Conservation (phyloP, 176 grass and related monocot species). For the Ensete ventricosum region DNA sequence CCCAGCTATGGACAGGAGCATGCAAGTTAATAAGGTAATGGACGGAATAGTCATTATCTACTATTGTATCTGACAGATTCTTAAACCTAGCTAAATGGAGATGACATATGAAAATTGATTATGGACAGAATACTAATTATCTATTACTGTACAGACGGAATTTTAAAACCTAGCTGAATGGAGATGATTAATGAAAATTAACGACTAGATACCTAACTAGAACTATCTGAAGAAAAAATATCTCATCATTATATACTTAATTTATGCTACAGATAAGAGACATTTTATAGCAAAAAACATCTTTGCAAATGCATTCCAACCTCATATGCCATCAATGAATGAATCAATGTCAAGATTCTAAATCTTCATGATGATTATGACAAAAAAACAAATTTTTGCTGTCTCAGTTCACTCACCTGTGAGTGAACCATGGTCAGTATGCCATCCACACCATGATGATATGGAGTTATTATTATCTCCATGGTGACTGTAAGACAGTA, state of each 20-base stretch:
- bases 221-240: no score
- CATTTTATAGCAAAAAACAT: no score
- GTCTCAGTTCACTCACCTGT: conserved; percentile 40
- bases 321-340: no score
- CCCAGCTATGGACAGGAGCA: no score
- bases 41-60: no score
- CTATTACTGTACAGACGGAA: not conserved
- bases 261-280: no score
- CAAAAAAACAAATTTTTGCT: not conserved
- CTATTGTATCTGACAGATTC: no score
- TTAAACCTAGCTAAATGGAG: no score
- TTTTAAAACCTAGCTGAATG: not conserved
- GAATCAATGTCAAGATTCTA: not conserved
- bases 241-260: no score
- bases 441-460: conserved; percentile 98
- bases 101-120: no score
- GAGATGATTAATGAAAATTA: not conserved
- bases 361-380: not conserved
- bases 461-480: conserved; percentile 35
- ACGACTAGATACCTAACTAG: not conserved
- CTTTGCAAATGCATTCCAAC: no score
- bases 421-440: conserved; percentile 83
- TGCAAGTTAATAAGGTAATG: no score
- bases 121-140: not conserved
- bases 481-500: conserved; percentile 34